A percentile compares a stretch with the other conserved stretches of the same genome.
These are phyloP conservation scores for Cladosporium austrohemisphaericum DNA, from an alignment of 2,329 filamentous ascomycete genomes.

Conservation along the genomic window DNA sequence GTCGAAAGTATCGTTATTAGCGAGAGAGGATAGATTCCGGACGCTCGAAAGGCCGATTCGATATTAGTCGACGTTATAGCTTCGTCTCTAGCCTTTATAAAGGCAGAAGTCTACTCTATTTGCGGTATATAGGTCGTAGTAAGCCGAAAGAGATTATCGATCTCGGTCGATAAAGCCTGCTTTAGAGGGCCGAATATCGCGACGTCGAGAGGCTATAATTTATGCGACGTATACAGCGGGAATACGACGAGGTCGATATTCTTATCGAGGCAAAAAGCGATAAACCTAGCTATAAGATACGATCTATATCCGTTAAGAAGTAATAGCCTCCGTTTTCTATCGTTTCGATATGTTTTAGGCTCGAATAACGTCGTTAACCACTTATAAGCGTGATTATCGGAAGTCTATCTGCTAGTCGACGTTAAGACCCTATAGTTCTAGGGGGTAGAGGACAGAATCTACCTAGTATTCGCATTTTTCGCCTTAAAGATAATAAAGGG, in stretches of 20 bases:
- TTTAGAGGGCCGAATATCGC: neutral
- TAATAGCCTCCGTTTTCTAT: neutral
- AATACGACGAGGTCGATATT: neutral
- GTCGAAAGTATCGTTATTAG: constrained; percentile 10
- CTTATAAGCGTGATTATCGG: neutral
- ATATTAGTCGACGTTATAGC: constrained; percentile 10
- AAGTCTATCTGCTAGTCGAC: neutral
- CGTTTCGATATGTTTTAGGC: neutral
- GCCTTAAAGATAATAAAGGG: constrained; percentile 2
- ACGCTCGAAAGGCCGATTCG: constrained; percentile 1
- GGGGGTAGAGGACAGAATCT: neutral
- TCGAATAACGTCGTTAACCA: neutral
- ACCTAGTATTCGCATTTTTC: neutral
- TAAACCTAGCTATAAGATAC: neutral
- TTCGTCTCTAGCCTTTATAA: neutral
- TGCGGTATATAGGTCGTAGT: neutral
- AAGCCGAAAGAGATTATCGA: neutral
- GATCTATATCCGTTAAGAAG: neutral
- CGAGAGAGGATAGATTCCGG: constrained; percentile 8
- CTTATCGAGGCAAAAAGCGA: neutral
- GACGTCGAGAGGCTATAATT: neutral
- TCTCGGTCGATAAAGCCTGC: neutral
- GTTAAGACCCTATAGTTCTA: neutral
- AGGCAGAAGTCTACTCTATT: constrained; percentile 2
- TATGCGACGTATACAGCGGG: neutral